Conservation (phyloP, 208 protist species). For the Crithidia bombi region DNA sequence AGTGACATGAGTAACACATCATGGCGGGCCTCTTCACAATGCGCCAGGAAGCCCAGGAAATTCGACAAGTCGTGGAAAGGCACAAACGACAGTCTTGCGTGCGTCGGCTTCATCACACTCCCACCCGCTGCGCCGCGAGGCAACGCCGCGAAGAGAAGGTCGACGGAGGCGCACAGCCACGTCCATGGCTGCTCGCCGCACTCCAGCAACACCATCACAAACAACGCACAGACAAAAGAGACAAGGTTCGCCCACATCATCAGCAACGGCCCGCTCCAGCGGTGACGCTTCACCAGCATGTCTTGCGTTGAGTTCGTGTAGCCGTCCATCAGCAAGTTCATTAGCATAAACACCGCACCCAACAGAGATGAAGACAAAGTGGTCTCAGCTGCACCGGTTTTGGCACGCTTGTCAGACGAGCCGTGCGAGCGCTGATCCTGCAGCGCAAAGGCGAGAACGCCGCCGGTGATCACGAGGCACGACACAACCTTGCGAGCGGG, state of each 20-base stretch:
- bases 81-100: conserved; percentile 24
- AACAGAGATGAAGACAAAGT: conserved; percentile 29
- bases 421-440: conserved; percentile 29
- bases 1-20: conserved; percentile 73
- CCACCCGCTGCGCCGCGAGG: background rate
- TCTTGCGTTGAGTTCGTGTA: conserved; percentile 89
- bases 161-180: conserved; percentile 25
- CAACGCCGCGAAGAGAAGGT: background rate
- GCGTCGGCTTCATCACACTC: background rate
- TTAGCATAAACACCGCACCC: conserved; percentile 59
- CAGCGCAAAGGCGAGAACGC: conserved; percentile 70
- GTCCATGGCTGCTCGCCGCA: conserved; percentile 32
- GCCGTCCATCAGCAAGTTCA: conserved; percentile 78
- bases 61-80: conserved; percentile 61
- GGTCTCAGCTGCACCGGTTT: background rate
- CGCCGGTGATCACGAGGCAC: conserved; percentile 66
- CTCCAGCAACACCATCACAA: conserved; percentile 48
- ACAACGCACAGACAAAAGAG: conserved; percentile 36
- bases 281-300: conserved; percentile 59
- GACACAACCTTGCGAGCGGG: conserved; percentile 53
- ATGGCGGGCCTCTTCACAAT: conserved; percentile 46
- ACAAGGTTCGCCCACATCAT: conserved; percentile 73
- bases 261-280: conserved; percentile 61
- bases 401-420: background rate
- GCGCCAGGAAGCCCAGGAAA: conserved; percentile 56